Evolutionary conservation across 805 yeast genomes (phyloP).

Genomic region (Candida oleophila): DNA sequence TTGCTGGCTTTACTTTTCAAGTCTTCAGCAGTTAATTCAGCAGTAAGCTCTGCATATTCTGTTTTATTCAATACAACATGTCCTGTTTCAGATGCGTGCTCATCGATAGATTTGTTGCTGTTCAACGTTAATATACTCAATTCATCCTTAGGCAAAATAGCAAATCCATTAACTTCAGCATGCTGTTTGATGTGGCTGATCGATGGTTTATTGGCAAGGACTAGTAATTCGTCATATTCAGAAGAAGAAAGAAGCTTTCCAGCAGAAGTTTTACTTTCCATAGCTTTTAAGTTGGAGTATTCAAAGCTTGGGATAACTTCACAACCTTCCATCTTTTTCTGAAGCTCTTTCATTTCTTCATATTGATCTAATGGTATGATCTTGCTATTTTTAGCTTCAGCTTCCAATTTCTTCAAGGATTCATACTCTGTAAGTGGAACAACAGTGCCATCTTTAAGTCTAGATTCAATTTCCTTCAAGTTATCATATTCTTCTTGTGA

Average conservation of each 20-base stretch:
- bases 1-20: slow-evolving; percentile 12
- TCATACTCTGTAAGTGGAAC: slow-evolving; percentile 8
- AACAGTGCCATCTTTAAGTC: background rate
- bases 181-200: slow-evolving; percentile 21
- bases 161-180: slow-evolving; percentile 29
- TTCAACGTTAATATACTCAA: slow-evolving; percentile 11
- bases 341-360: slow-evolving; percentile 8
- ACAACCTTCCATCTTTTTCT: background rate
- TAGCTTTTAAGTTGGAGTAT: slow-evolving; percentile 19
- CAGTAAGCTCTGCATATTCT: background rate
- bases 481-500: background rate
- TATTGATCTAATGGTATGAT: slow-evolving; percentile 11
- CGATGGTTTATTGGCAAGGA: slow-evolving; percentile 27
- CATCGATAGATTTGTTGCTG: slow-evolving; percentile 13
- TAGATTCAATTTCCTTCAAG: background rate
- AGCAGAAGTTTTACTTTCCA: slow-evolving; percentile 7
- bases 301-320: slow-evolving; percentile 7
- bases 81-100: slow-evolving; percentile 18
- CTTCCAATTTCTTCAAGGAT: background rate
- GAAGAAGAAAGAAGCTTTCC: slow-evolving; percentile 15
- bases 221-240: slow-evolving; percentile 30
- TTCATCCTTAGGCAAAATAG: slow-evolving; percentile 26
- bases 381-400: background rate
- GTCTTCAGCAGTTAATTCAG: slow-evolving; percentile 12
- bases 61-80: slow-evolving; percentile 6